Conservation (phyloP, 495 filamentous ascomycete genomes). For the Daldinia loculata region DNA sequence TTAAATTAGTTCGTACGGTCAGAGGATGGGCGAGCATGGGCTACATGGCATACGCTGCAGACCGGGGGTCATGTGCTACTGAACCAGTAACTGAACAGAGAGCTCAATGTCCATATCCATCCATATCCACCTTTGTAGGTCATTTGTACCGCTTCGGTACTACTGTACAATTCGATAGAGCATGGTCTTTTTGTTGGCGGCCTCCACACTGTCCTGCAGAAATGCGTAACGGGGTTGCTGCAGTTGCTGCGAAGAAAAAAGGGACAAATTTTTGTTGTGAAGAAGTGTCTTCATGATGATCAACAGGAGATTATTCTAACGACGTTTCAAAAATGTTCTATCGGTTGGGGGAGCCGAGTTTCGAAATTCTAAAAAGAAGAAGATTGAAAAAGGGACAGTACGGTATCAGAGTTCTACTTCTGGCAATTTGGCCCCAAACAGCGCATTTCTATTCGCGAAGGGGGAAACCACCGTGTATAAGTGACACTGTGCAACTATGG, state of each 20-base stretch:
- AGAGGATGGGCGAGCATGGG: constrained; percentile 17
- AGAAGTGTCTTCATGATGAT: constrained; percentile 6
- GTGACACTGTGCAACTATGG: constrained; percentile 19
- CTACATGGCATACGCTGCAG: constrained; percentile 4
- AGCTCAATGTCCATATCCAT: constrained; percentile 11
- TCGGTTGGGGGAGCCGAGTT: constrained; percentile 15
- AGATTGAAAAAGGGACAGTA: background rate
- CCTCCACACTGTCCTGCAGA: constrained; percentile 35
- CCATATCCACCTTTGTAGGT: constrained; percentile 15
- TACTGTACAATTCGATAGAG: constrained; percentile 15
- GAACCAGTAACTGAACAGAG: constrained; percentile 13
- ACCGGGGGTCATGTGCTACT: constrained; percentile 31
- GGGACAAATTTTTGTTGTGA: constrained; percentile 6
- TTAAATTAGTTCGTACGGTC: constrained; percentile 39
- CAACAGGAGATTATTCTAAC: constrained; percentile 11
- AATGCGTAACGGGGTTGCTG: background rate
- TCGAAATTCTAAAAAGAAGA: constrained; percentile 16
- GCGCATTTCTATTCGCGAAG: constrained; percentile 31
- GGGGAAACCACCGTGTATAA: background rate
- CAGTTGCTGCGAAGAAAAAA: background rate
- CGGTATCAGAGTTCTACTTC: constrained; percentile 25
- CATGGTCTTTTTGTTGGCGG: constrained; percentile 27
- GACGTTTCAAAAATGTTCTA: constrained; percentile 30
- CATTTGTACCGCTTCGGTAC: constrained; percentile 23
- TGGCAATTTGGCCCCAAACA: constrained; percentile 27